These are phyloP conservation scores for Aleurites moluccanus DNA, from an alignment of 441 rosid genomes.

Conservation along the genomic window DNA sequence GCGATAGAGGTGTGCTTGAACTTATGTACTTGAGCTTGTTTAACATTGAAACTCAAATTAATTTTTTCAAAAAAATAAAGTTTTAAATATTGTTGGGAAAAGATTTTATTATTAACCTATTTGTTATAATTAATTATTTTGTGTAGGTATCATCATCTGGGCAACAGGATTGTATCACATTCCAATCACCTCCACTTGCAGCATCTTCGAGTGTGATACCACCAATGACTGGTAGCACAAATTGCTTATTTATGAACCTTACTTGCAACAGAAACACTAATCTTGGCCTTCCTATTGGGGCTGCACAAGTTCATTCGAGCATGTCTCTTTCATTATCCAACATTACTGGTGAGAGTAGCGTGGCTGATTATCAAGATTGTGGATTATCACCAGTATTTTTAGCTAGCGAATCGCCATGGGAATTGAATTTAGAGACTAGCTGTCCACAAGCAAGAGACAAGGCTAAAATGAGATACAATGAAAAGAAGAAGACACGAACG, in stretches of 20 bases:
- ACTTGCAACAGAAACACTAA: slow-evolving; percentile 39
- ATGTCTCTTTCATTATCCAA: slow-evolving; percentile 56
- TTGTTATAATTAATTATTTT: not conserved
- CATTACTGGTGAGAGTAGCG: slow-evolving; percentile 53
- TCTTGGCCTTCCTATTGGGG: slow-evolving; percentile 41
- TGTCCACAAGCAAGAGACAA: slow-evolving; percentile 56
- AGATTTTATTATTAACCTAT: no score
- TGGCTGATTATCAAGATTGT: slow-evolving; percentile 57
- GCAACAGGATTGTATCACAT: slow-evolving; percentile 42
- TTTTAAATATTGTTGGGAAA: no score
- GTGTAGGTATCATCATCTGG: slow-evolving; percentile 49
- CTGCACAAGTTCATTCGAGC: slow-evolving; percentile 48
- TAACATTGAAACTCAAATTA: no score
- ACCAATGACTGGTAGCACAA: slow-evolving; percentile 22
- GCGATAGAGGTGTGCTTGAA: slow-evolving; percentile 43
- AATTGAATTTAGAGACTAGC: slow-evolving; percentile 48
- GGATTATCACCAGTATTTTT: slow-evolving; percentile 46
- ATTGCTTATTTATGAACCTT: slow-evolving; percentile 43
- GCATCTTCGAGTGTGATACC: slow-evolving; percentile 34
- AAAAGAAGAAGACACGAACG: slow-evolving; percentile 62
- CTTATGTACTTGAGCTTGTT: not conserved
- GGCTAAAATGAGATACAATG: slow-evolving; percentile 71
- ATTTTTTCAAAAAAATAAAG: no score
- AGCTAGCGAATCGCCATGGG: slow-evolving; percentile 65
- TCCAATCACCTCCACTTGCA: slow-evolving; percentile 36